Evolutionary conservation across 257 asterid species (phyloP).

Genomic region (Perilla frutescens): DNA sequence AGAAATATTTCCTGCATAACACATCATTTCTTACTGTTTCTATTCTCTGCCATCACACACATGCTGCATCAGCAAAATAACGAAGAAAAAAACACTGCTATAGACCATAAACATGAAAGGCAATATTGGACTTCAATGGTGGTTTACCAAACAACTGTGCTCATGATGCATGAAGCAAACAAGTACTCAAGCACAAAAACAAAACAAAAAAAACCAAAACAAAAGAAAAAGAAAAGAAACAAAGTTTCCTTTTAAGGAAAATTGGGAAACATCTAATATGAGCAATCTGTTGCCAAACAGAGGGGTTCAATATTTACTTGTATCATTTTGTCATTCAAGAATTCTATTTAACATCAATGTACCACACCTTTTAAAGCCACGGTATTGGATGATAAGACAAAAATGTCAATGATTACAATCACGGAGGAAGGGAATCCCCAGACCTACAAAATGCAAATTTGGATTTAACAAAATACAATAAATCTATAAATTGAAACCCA

Average conservation of each 20-base stretch:
- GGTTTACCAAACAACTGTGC: neutral
- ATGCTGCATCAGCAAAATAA: too few relatives aligned
- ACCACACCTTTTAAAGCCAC: slow-evolving; percentile 77
- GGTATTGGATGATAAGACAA: slow-evolving; percentile 78
- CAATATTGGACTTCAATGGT: neutral
- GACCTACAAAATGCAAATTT: slow-evolving; percentile 54
- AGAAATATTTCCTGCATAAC: neutral
- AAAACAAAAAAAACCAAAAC: neutral
- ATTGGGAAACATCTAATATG: neutral
- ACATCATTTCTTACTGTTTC: too few relatives aligned
- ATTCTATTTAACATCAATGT: slow-evolving; percentile 11
- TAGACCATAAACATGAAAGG: neutral
- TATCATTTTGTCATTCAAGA: slow-evolving; percentile 20
- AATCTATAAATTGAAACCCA: neutral
- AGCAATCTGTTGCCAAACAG: slow-evolving; percentile 3
- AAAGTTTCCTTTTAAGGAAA: neutral
- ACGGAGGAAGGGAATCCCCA: slow-evolving; percentile 85
- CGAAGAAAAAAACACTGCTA: neutral
- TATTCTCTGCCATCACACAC: too few relatives aligned
- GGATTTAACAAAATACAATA: slow-evolving; percentile 20
- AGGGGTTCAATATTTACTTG: neutral
- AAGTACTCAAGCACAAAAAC: slow-evolving; percentile 2
- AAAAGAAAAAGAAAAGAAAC: too few relatives aligned
- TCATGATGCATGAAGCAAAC: neutral
- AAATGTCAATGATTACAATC: slow-evolving; percentile 68